Percentiles rank a stretch among this genome's conserved stretches.
These are phyloP conservation scores for Fomitopsis pinicola DNA, from an alignment of 1,284 basidiomycete species.

Conservation along the genomic window DNA sequence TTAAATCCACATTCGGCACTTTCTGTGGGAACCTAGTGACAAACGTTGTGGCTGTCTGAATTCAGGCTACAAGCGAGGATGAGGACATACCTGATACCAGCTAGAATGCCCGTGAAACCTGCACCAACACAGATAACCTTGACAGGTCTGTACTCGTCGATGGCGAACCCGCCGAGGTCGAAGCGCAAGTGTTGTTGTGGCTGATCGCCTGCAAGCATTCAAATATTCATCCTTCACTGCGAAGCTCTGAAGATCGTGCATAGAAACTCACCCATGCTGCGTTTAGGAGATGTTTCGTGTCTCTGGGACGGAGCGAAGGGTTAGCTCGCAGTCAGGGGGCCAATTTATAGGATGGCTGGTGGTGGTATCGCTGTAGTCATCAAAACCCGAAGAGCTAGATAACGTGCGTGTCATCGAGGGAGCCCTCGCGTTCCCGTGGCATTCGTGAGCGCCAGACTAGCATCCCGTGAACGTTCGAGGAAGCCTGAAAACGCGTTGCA, in stretches of 20 bases:
- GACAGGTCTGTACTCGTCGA: constrained; percentile 46
- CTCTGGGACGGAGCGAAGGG: background rate
- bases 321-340: background rate
- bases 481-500: no score
- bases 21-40: constrained; percentile 45
- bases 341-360: background rate
- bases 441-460: background rate
- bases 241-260: no score
- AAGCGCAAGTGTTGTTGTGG: background rate
- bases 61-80: background rate
- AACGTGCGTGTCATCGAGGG: background rate
- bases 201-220: background rate
- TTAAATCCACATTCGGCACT: constrained; percentile 48
- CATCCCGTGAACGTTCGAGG: background rate
- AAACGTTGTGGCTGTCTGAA: background rate
- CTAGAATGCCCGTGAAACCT: constrained; percentile 51
- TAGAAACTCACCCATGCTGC: background rate
- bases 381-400: background rate
- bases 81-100: constrained; percentile 42
- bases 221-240: background rate
- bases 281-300: background rate
- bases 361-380: background rate
- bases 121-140: constrained; percentile 49
- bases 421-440: background rate
- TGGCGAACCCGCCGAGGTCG: constrained; percentile 27